These are phyloP conservation scores for Fraxinus floribunda DNA, from an alignment of 305 asterid genomes.

Conservation along the genomic window DNA sequence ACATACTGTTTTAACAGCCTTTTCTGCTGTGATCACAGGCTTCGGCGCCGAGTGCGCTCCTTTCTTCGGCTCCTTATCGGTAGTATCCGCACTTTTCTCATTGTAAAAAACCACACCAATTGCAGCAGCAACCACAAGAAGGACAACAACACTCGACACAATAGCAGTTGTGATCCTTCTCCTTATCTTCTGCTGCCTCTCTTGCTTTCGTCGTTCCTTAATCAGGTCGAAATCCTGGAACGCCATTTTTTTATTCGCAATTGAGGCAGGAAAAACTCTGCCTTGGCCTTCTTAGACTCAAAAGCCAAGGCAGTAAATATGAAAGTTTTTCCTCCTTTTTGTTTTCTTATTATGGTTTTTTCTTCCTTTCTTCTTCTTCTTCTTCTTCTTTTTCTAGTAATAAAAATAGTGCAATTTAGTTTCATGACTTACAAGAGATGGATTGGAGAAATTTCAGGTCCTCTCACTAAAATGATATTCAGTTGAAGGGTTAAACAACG, in stretches of 20 bases:
- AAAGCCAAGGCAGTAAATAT: conserved; percentile 64
- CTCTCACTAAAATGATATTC: conserved; percentile 18
- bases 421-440: conserved; percentile 32
- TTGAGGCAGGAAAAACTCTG: conserved; percentile 42
- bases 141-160: conserved; percentile 31
- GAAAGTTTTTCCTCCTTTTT: background rate
- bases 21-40: conserved; percentile 13
- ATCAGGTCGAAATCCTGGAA: conserved; percentile 90
- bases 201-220: conserved; percentile 56
- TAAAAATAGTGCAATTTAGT: background rate
- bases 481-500: conserved; percentile 30
- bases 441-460: conserved; percentile 65
- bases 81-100: background rate
- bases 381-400: background rate
- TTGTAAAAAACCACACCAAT: conserved; percentile 37
- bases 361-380: background rate
- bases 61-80: background rate
- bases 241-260: conserved; percentile 52
- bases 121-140: conserved; percentile 48
- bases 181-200: conserved; percentile 38
- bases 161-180: conserved; percentile 42
- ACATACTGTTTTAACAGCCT: conserved; percentile 52
- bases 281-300: conserved; percentile 56
- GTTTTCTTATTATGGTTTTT: background rate
- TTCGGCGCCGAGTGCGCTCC: conserved; percentile 20